Conservation (phyloP, 1,284 basidiomycete genomes). For the Sphagnurus paluster region DNA sequence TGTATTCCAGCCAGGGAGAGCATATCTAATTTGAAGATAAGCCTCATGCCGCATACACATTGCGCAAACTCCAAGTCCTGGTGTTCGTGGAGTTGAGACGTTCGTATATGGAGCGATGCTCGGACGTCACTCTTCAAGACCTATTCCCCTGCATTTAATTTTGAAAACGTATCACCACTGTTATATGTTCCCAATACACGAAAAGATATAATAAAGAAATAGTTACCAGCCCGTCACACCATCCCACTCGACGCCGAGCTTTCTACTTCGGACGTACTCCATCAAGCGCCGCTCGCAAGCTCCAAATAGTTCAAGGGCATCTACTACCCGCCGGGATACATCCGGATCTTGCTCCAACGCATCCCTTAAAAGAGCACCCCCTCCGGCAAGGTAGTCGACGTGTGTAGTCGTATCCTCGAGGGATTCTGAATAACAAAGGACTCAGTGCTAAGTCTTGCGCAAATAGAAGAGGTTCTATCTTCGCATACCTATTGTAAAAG, state of each 20-base stretch:
- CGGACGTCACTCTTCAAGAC: too few relatives aligned
- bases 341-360: constrained; percentile 39
- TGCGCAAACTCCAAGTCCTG: too few relatives aligned
- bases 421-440: neutral
- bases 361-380: constrained; percentile 31
- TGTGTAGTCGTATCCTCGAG: constrained; percentile 7
- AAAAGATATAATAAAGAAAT: too few relatives aligned
- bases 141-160: too few relatives aligned
- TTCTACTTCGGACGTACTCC: constrained; percentile 25
- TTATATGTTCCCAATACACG: too few relatives aligned
- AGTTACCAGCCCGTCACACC: constrained; percentile 2
- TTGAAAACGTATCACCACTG: too few relatives aligned
- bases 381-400: constrained; percentile 37
- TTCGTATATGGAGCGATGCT: too few relatives aligned
- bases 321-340: constrained; percentile 40
- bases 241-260: constrained; percentile 6
- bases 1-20: too few relatives aligned
- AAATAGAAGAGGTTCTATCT: neutral
- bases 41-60: too few relatives aligned
- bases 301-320: constrained; percentile 45
- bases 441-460: neutral
- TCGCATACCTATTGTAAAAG: constrained; percentile 5
- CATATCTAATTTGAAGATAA: too few relatives aligned
- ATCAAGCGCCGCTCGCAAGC: constrained; percentile 42
- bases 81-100: too few relatives aligned